Percentiles rank a stretch among this genome's conserved stretches.
phyloP scores from a whole-genome alignment of 345 rosid genomes.

The Tarenaya hassleriana region DNA sequence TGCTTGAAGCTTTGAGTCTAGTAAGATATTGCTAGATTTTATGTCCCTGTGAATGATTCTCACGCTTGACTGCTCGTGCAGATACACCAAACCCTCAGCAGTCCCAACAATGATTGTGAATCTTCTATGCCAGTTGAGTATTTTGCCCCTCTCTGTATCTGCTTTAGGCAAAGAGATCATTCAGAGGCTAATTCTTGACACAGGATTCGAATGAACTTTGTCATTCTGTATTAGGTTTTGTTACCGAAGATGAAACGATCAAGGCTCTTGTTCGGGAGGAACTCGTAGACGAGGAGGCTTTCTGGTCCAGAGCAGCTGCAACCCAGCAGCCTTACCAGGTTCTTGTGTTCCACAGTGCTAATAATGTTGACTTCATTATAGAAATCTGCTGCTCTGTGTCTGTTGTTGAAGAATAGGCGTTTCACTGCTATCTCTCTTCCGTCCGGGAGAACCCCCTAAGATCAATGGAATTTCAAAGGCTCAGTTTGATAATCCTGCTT shows the following conservation, averaged over 20 bases:
- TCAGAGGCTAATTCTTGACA: neutral
- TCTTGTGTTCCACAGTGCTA: constrained; percentile 81
- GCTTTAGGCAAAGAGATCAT: constrained; percentile 24
- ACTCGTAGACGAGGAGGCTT: constrained; percentile 91
- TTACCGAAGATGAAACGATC: constrained; percentile 77
- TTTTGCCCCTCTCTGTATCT: constrained; percentile 59
- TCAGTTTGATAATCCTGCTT: neutral
- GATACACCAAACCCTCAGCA: constrained; percentile 74
- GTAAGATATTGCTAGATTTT: constrained; percentile 83
- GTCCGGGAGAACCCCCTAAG: constrained; percentile 74
- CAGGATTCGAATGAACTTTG: neutral
- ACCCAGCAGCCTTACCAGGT: constrained; percentile 82
- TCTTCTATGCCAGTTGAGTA: constrained; percentile 69
- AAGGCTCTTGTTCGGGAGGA: constrained; percentile 73
- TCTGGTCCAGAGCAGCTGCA: constrained; percentile 94
- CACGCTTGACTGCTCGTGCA: constrained; percentile 62
- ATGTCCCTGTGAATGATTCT: constrained; percentile 85
- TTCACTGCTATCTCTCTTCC: constrained; percentile 94
- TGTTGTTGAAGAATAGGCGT: constrained; percentile 84
- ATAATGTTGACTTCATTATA: constrained; percentile 90
- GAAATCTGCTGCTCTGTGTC: constrained; percentile 85
- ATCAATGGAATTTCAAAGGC: neutral
- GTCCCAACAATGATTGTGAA: constrained; percentile 60
- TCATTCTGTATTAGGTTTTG: neutral
- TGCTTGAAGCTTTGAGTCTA: constrained; percentile 73